Conservation (phyloP, 257 asterid genomes). For the Solanum verrucosum region DNA sequence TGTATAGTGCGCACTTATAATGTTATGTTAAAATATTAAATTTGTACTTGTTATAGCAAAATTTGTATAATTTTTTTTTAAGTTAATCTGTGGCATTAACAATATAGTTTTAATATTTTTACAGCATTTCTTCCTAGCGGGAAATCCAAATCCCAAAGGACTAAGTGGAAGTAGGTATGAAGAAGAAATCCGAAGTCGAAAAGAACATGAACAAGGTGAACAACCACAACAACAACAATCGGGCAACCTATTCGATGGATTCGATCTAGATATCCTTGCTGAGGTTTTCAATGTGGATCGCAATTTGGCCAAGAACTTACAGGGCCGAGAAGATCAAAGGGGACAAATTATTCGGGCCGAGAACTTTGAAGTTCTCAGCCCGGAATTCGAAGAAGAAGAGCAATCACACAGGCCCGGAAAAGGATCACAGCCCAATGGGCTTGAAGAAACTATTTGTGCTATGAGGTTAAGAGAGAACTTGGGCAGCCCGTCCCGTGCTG, state of each 20-base stretch:
- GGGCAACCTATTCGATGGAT: slow-evolving; percentile 29
- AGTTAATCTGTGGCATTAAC: not conserved
- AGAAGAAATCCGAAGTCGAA: not conserved
- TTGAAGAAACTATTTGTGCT: slow-evolving; percentile 49
- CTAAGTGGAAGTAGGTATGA: not conserved
- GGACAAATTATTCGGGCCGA: slow-evolving; percentile 44
- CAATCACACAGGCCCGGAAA: not conserved
- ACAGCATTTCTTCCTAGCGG: slow-evolving; percentile 54
- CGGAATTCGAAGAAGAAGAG: slow-evolving; percentile 16
- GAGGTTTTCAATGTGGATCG: slow-evolving; percentile 17
- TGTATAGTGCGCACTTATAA: not conserved
- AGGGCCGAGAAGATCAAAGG: slow-evolving; percentile 30
- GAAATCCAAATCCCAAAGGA: slow-evolving; percentile 25
- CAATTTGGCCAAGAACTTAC: slow-evolving; percentile 8
- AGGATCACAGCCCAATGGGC: slow-evolving; percentile 20
- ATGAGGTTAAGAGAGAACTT: slow-evolving; percentile 31
- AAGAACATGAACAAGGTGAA: slow-evolving; percentile 5
- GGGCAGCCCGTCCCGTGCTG: slow-evolving; percentile 27
- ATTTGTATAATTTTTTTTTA: not conserved
- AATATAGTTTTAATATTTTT: not conserved
- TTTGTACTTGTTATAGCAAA: not conserved
- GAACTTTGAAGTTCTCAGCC: slow-evolving; percentile 15
- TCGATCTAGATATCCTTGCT: slow-evolving; percentile 33
- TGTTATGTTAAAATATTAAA: not conserved
- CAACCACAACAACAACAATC: not conserved